Base-by-base conservation (phyloP, 2,329 filamentous ascomycete genomes). In the Ilyonectria robusta region DNA sequence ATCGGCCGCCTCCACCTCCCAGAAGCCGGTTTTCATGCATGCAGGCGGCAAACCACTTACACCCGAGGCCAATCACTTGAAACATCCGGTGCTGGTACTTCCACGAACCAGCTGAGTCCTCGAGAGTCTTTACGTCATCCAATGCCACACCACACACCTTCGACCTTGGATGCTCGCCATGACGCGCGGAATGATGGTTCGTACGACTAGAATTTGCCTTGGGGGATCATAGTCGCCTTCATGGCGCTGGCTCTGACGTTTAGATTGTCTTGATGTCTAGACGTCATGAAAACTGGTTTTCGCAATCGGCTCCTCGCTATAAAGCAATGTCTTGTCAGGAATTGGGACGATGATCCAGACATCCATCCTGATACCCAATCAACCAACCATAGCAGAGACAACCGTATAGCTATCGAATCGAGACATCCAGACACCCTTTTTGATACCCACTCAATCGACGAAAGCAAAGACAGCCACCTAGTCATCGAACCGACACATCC, bases 161-260 rank as follows among this genome's bases (percentile, higher is more conserved):
- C 61, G 40, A 55, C 29, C 15, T 50, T 44, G 21, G 66, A 76
- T 73, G 67, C 66, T 69, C 72, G 62, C 54, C 71, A 76, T 76
- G 74, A 76, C 74, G 74, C 71, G 74, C 72, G 65, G 67, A 72
- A 65, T 72, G 71, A 64, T 62, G 53, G 50, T 56, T 62, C 65
- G 68, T 69, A 48, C 48, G 62, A 67, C 54, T 48, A 62, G 64
- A 73, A 68, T 61, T 44, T 64, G 70, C 65, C 57, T 66, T 61
- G 65, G 55, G 74, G 70, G 57, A 66, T 72, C 70, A 67, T 71
- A n/a, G 62, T 62, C 60, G 51, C 62, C 63, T 42, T 56, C 31
- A 59, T 67, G 64, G 60, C 65, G 69, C 59, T 72, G 51, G 65
- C 60, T 67, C 74, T 76, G 75, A 76, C 75, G 75, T 72, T 74